Conservation (phyloP, 2,329 filamentous ascomycete genomes). For the Pyrenophora tritici-repentis region DNA sequence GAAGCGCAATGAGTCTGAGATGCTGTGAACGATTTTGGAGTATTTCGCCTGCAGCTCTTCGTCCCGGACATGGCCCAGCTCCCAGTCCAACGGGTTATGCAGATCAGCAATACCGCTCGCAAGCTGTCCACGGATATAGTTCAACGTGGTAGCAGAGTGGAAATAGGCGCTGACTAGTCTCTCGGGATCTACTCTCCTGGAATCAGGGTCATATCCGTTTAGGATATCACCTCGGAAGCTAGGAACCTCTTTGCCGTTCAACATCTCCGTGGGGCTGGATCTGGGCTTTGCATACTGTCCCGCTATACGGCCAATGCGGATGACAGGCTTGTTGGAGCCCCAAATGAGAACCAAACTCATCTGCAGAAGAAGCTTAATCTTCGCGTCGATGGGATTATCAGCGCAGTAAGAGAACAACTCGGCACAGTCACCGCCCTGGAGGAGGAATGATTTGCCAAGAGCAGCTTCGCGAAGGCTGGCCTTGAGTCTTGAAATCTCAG, state of each 20-base stretch:
- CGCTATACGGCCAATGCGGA: constrained; percentile 93
- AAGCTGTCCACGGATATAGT: constrained; percentile 85
- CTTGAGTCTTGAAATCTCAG: constrained; percentile 80
- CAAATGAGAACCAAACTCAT: constrained; percentile 97
- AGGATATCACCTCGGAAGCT: constrained; percentile 95
- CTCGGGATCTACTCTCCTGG: constrained; percentile 78
- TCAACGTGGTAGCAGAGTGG: constrained; percentile 90
- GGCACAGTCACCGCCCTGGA: constrained; percentile 96
- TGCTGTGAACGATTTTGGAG: constrained; percentile 78
- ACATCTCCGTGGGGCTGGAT: constrained; percentile 81
- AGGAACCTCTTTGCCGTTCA: constrained; percentile 79
- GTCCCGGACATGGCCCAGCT: constrained; percentile 86
- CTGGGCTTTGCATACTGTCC: constrained; percentile 97
- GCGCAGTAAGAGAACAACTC: constrained; percentile 98
- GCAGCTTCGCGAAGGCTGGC: constrained; percentile 82
- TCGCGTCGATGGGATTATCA: constrained; percentile 86
- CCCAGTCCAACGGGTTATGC: constrained; percentile 93
- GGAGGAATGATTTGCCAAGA: constrained; percentile 84
- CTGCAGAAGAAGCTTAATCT: constrained; percentile 94
- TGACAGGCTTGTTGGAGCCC: constrained; percentile 80
- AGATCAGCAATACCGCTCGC: constrained; percentile 90
- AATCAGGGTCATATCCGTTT: constrained; percentile 80
- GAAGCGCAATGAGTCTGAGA: constrained; percentile 90
- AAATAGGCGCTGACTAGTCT: constrained; percentile 92
- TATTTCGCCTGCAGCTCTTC: constrained; percentile 85